A percentile compares a stretch with the other conserved stretches of the same genome.
These are phyloP conservation scores for Hyphodiscus sp. DNA, from an alignment of 2,329 filamentous ascomycete species.

Conservation along the genomic window DNA sequence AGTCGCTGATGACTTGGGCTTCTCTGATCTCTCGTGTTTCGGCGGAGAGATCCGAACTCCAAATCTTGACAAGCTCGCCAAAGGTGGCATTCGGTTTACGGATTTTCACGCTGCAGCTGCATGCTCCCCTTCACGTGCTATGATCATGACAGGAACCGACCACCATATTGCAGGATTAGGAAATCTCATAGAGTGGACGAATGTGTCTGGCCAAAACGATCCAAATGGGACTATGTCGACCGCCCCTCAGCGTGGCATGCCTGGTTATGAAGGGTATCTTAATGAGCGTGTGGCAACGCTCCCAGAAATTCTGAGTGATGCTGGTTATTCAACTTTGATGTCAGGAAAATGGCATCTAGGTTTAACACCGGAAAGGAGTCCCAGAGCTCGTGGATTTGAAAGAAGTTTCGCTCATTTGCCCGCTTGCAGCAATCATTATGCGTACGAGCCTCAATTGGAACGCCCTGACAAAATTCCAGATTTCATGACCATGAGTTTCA, in stretches of 20 bases:
- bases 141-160: conserved; percentile 54
- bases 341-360: conserved; percentile 52
- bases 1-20: conserved; percentile 38
- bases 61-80: conserved; percentile 45
- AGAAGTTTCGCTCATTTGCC: conserved; percentile 48
- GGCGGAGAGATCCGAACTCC: conserved; percentile 54
- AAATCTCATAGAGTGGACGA: conserved; percentile 39
- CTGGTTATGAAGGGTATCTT: conserved; percentile 50
- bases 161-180: conserved; percentile 45
- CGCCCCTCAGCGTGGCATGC: conserved; percentile 40
- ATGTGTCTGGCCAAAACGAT: conserved; percentile 15
- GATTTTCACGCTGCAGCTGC: conserved; percentile 54
- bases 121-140: conserved; percentile 52
- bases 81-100: conserved; percentile 47
- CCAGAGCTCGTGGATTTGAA: conserved; percentile 48
- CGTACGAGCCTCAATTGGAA: conserved; percentile 26
- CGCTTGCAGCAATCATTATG: conserved; percentile 42
- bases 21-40: conserved; percentile 42
- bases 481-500: conserved; percentile 34
- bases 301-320: conserved; percentile 44
- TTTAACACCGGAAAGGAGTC: conserved; percentile 35
- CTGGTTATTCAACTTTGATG: conserved; percentile 47
- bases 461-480: conserved; percentile 30
- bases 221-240: conserved; percentile 33
- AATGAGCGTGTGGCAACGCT: conserved; percentile 46